A percentile compares a stretch with the other conserved stretches of the same genome.
phyloP scores from a whole-genome alignment of 768 basidiomycete genomes.

The Termitomyces sp. region DNA sequence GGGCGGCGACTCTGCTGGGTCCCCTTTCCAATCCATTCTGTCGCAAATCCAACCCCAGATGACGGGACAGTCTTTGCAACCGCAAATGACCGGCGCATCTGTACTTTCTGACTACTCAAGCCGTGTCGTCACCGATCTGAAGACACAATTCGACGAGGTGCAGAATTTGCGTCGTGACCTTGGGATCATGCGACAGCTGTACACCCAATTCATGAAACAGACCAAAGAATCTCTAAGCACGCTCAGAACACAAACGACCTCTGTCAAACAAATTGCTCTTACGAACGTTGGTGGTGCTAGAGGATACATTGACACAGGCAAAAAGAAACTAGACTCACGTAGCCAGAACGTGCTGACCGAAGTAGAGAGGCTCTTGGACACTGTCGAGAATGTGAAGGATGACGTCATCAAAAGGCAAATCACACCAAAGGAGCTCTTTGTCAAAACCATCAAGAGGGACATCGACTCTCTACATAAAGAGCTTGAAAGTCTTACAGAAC shows the following conservation, averaged over 20 bases:
- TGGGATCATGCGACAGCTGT: slow-evolving; percentile 90
- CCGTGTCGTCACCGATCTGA: slow-evolving; percentile 77
- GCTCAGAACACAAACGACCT: slow-evolving; percentile 80
- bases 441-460: slow-evolving; percentile 72
- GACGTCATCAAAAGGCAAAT: slow-evolving; percentile 89
- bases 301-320: slow-evolving; percentile 87
- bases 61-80: slow-evolving; percentile 66
- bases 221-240: slow-evolving; percentile 83
- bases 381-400: slow-evolving; percentile 83
- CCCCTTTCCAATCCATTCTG: slow-evolving; percentile 23
- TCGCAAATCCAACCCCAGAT: slow-evolving; percentile 50
- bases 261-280: slow-evolving; percentile 82
- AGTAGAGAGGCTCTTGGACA: slow-evolving; percentile 91
- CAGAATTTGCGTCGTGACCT: slow-evolving; percentile 92
- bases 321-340: slow-evolving; percentile 83
- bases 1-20: slow-evolving; percentile 38
- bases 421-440: slow-evolving; percentile 70
- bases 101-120: slow-evolving; percentile 67
- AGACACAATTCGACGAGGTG: slow-evolving; percentile 92
- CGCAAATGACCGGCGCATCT: slow-evolving; percentile 76
- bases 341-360: slow-evolving; percentile 89
- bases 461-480: slow-evolving; percentile 63
- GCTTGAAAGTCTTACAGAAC: slow-evolving; percentile 73
- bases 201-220: slow-evolving; percentile 88
- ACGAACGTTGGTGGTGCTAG: slow-evolving; percentile 82